Conservation (phyloP, 306 rosid genomes). For the Glycine soja region DNA sequence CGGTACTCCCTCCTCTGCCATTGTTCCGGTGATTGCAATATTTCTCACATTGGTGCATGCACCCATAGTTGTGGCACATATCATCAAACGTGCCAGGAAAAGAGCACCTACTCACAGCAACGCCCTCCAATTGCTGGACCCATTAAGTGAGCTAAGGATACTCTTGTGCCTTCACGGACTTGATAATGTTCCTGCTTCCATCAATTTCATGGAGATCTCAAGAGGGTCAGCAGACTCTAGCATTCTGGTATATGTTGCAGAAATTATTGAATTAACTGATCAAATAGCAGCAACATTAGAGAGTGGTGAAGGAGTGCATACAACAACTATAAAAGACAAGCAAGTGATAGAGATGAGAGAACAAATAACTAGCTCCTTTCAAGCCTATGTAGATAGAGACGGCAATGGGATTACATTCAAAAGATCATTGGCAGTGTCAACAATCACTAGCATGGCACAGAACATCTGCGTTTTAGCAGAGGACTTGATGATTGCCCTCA, state of each 20-base stretch:
- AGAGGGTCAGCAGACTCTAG: constrained; percentile 70
- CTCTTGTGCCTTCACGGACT: constrained; percentile 79
- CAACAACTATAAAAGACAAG: constrained; percentile 61
- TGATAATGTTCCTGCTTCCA: constrained; percentile 59
- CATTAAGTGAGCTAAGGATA: constrained; percentile 64
- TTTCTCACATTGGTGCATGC: constrained; percentile 74
- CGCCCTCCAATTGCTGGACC: constrained; percentile 78
- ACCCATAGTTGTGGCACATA: constrained; percentile 75
- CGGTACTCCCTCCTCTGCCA: constrained; percentile 49
- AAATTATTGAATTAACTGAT: constrained; percentile 80
- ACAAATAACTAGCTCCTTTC: constrained; percentile 62
- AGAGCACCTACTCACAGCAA: constrained; percentile 73
- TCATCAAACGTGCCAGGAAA: constrained; percentile 79
- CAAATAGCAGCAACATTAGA: constrained; percentile 64
- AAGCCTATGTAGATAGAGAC: constrained; percentile 55
- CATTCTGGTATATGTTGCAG: constrained; percentile 68
- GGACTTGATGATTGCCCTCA: constrained; percentile 70
- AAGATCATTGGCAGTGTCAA: constrained; percentile 68
- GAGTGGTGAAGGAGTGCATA: constrained; percentile 54
- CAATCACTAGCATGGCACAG: constrained; percentile 68
- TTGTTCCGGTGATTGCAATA: constrained; percentile 61
- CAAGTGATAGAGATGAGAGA: constrained; percentile 67
- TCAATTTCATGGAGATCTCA: constrained; percentile 87
- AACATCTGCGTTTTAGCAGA: constrained; percentile 79
- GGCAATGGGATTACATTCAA: constrained; percentile 61